A percentile compares a stretch with the other conserved stretches of the same genome.
These are phyloP conservation scores for Amaranthus palmeri DNA, from an alignment of 148 eudicot genomes.

Conservation along the genomic window DNA sequence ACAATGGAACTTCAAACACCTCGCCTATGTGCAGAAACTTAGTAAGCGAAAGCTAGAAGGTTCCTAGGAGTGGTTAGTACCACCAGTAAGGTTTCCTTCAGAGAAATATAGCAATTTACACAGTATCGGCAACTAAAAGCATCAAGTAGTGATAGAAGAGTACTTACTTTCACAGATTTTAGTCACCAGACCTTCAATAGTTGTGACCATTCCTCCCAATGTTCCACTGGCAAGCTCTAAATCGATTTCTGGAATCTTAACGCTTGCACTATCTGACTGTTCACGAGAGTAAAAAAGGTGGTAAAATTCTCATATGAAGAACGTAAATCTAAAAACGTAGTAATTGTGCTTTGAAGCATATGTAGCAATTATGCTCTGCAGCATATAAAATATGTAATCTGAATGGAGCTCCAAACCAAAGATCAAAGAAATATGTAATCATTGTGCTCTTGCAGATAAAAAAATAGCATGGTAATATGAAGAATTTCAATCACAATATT, in stretches of 20 bases:
- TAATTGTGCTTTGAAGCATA: slow-evolving; percentile 2
- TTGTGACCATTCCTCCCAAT: slow-evolving; percentile 92
- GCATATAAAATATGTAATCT: background rate
- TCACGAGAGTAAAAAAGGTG: slow-evolving; percentile 5
- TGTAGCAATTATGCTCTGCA: background rate
- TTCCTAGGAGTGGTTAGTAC: no score
- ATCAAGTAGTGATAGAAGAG: background rate
- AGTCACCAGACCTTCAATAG: slow-evolving; percentile 84
- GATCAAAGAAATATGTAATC: background rate
- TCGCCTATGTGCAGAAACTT: no score
- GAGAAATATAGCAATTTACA: background rate
- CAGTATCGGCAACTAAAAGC: slow-evolving; percentile 5
- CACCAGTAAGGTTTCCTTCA: no score
- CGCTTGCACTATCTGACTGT: slow-evolving; percentile 86
- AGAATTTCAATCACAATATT: no score
- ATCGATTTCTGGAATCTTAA: slow-evolving; percentile 80
- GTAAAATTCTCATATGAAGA: background rate
- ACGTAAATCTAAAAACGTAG: background rate
- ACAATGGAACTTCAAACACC: background rate
- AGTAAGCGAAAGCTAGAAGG: no score
- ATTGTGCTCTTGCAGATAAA: no score
- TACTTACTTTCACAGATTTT: slow-evolving; percentile 84
- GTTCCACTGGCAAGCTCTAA: slow-evolving; percentile 90
- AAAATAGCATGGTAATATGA: no score
- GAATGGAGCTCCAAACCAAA: background rate